Percentiles rank a stretch among this genome's conserved stretches.
Conservation (phyloP, 768 basidiomycete genomes). For the Hypsizygus marmoreus region DNA sequence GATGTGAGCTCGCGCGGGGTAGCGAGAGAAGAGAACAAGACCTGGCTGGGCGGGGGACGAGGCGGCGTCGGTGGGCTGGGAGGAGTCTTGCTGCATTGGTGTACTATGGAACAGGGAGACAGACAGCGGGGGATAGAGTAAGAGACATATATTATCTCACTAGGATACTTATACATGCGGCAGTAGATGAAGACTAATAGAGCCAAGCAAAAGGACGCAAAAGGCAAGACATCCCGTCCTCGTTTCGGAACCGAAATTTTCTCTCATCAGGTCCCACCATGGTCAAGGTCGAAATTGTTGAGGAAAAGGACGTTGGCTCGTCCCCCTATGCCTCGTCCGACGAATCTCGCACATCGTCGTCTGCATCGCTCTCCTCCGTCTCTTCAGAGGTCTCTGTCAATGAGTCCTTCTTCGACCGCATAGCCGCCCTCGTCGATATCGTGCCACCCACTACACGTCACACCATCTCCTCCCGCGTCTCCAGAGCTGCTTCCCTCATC, state of each 20-base stretch:
- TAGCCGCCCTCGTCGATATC: constrained; percentile 93
- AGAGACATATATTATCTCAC: constrained; percentile 23
- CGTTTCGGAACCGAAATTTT: constrained; percentile 28
- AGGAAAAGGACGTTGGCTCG: constrained; percentile 69
- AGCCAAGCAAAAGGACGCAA: constrained; percentile 27
- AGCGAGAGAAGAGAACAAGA: constrained; percentile 22
- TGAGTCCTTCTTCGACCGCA: constrained; percentile 85
- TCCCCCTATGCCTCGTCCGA: constrained; percentile 78
- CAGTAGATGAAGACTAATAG: constrained; percentile 28
- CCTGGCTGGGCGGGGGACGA: constrained; percentile 34
- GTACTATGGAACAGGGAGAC: constrained; percentile 18
- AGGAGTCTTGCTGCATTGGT: constrained; percentile 36
- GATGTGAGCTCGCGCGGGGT: constrained; percentile 11
- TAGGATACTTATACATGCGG: constrained; percentile 40
- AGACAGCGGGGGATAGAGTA: constrained; percentile 22
- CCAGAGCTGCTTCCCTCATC: constrained; percentile 61
- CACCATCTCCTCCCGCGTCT: constrained; percentile 60
- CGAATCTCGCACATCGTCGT: constrained; percentile 71
- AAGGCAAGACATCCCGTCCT: constrained; percentile 16
- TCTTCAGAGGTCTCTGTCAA: constrained; percentile 70
- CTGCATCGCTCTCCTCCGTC: constrained; percentile 78
- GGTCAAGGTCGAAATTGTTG: constrained; percentile 93
- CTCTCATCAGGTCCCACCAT: constrained; percentile 44
- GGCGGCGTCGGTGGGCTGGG: constrained; percentile 24
- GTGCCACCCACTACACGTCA: constrained; percentile 90